Evolutionary conservation across 805 yeast genomes (phyloP).

Genomic region (Candida parachauliodes): DNA sequence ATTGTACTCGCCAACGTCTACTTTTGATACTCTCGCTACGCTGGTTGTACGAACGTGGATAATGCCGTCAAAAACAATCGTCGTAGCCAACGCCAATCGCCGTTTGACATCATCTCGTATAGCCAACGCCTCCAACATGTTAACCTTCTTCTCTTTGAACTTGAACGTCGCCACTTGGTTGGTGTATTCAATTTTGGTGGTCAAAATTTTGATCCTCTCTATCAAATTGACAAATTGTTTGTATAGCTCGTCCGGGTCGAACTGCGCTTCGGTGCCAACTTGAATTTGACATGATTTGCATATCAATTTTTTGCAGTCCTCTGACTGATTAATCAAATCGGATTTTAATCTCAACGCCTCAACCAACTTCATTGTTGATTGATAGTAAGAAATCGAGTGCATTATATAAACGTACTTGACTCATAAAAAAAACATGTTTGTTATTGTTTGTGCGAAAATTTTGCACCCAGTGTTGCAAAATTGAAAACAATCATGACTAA

Average conservation of each 20-base stretch:
- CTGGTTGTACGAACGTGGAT: not conserved
- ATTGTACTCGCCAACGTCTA: not conserved
- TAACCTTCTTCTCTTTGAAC: not conserved
- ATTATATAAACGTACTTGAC: no score
- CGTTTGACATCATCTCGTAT: not conserved
- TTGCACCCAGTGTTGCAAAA: no score
- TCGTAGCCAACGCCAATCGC: not conserved
- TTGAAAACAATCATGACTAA: not conserved
- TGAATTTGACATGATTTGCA: conserved; percentile 1
- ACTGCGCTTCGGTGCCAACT: not conserved
- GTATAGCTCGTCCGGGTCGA: not conserved
- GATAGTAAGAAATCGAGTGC: no score
- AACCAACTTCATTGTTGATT: not conserved
- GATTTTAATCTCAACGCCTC: conserved; percentile 1
- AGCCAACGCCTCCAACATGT: conserved; percentile 2
- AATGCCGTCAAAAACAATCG: not conserved
- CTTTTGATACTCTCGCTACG: not conserved
- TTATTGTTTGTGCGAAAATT: not conserved
- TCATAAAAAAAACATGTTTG: no score
- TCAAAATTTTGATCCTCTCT: not conserved
- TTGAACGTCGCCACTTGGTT: not conserved
- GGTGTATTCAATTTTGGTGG: not conserved
- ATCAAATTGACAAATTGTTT: not conserved
- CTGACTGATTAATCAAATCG: not conserved
- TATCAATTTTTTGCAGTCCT: not conserved